phyloP scores from a whole-genome alignment of 768 basidiomycete species.

The Termitomyces sp. region DNA sequence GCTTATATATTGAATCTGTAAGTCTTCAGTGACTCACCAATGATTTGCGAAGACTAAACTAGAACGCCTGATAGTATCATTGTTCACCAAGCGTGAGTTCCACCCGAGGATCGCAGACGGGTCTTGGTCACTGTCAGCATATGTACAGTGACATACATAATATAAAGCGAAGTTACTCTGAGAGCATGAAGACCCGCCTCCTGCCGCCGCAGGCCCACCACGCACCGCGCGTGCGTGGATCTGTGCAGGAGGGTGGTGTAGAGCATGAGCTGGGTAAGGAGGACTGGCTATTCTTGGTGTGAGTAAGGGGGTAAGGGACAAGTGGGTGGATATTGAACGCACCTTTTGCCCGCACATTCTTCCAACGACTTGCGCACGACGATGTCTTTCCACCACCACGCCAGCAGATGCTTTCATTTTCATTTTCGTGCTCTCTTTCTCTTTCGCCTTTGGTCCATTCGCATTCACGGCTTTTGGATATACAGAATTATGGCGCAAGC shows the following conservation, averaged over 20 bases:
- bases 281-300: too few species aligned
- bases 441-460: constrained; percentile 15
- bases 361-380: constrained; percentile 55
- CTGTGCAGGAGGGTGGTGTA: too few species aligned
- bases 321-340: constrained; percentile 5
- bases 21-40: constrained; percentile 4
- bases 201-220: too few species aligned
- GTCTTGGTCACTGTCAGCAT: too few species aligned
- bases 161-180: too few species aligned
- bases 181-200: too few species aligned
- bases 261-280: too few species aligned
- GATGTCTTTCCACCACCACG: constrained; percentile 58
- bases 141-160: too few species aligned
- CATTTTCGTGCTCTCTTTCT: constrained; percentile 2
- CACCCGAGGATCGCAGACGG: too few species aligned
- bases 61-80: constrained; percentile 1
- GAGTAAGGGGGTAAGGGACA: too few species aligned
- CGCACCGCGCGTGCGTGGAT: too few species aligned
- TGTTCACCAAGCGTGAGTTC: background rate
- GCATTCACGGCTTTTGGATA: constrained; percentile 29
- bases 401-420: background rate
- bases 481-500: constrained; percentile 36
- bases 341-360: constrained; percentile 52
- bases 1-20: background rate
- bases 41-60: constrained; percentile 13